Percentiles rank a stretch among this genome's conserved stretches.
phyloP scores from a whole-genome alignment of 441 rosid species.

The Erodium trifolium region DNA sequence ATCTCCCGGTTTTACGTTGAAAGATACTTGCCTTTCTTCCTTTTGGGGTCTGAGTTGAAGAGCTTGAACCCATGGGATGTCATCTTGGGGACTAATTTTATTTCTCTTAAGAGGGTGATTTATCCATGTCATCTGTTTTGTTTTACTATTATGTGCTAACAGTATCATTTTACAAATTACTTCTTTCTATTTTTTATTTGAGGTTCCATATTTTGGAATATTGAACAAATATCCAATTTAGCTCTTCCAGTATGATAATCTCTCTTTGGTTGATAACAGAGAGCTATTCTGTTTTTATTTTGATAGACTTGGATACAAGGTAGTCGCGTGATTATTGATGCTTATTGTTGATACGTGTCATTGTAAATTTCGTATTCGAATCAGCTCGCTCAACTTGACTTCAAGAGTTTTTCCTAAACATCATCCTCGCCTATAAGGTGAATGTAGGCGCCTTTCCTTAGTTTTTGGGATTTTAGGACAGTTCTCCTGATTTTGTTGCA shows the following conservation, averaged over 20 bases:
- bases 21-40: not conserved
- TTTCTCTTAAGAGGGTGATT: not conserved
- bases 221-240: not conserved
- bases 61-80: not conserved
- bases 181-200: not conserved
- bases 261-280: not conserved
- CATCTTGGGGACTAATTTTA: not conserved
- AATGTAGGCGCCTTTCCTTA: not conserved
- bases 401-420: not conserved
- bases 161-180: not conserved
- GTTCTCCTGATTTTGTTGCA: not conserved
- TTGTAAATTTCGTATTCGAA: not conserved
- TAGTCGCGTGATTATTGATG: not conserved
- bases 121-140: not conserved
- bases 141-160: not conserved
- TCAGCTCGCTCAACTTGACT: not conserved
- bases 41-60: not conserved
- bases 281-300: not conserved
- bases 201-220: not conserved
- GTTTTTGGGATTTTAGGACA: not conserved
- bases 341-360: not conserved
- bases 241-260: not conserved
- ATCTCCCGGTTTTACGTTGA: not conserved
- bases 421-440: not conserved
- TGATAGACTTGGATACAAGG: not conserved